Percentiles rank a stretch among this genome's conserved stretches.
Evolutionary conservation across 176 grass and related monocot species (phyloP).

Genomic region (maize (Zea mays)): Zm-B73-REFERENCE-NAM-5.0 NC_050101.1:145808001-145808500

Average conservation of each 20-base stretch:
- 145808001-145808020: slow-evolving; percentile 75
- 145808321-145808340: background rate
- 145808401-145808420: background rate
- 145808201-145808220: slow-evolving; percentile 93
- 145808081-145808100: slow-evolving; percentile 85
- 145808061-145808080: slow-evolving; percentile 90
- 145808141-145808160: slow-evolving; percentile 86
- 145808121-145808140: slow-evolving; percentile 79
- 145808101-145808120: slow-evolving; percentile 90
- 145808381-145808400: background rate
- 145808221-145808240: slow-evolving; percentile 15
- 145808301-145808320: background rate
- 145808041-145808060: slow-evolving; percentile 96
- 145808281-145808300: background rate
- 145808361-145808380: background rate
- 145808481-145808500: background rate
- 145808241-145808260: background rate
- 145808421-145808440: background rate
- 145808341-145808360: background rate
- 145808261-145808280: background rate
- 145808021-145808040: slow-evolving; percentile 84
- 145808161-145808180: slow-evolving; percentile 80
- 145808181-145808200: slow-evolving; percentile 99
- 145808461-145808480: background rate
- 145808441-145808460: background rate